These are phyloP conservation scores for Wallacemonas sp. DNA, from an alignment of 208 protist species.

Conservation along the genomic window DNA sequence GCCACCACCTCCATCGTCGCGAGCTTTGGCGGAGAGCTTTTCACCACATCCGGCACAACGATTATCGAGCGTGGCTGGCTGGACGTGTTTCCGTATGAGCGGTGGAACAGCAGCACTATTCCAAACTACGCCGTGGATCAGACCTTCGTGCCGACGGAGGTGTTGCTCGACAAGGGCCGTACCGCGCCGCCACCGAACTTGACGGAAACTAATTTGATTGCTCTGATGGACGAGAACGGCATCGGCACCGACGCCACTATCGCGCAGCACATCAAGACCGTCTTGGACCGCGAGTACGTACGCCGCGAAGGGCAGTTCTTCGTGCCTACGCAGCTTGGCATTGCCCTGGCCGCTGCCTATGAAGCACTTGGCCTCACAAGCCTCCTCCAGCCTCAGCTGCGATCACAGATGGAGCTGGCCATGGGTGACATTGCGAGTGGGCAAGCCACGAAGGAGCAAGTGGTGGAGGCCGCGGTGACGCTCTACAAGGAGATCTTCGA, in stretches of 20 bases:
- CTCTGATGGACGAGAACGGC: constrained; percentile 97
- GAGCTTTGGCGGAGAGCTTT: constrained; percentile 79
- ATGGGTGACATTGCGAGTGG: constrained; percentile 89
- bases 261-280: constrained; percentile 98
- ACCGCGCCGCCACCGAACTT: constrained; percentile 94
- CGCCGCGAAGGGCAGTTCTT: constrained; percentile 77
- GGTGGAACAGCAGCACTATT: constrained; percentile 87
- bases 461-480: constrained; percentile 72
- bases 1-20: constrained; percentile 86
- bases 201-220: constrained; percentile 97
- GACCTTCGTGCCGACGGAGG: constrained; percentile 78
- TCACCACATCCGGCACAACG: constrained; percentile 86
- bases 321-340: constrained; percentile 93
- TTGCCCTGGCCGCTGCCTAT: constrained; percentile 96
- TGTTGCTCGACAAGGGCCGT: constrained; percentile 76
- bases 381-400: constrained; percentile 90
- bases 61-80: constrained; percentile 94
- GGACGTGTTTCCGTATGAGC: constrained; percentile 91
- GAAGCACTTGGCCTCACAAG: constrained; percentile 92
- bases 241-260: constrained; percentile 99
- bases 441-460: constrained; percentile 67
- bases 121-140: constrained; percentile 93
- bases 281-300: constrained; percentile 93
- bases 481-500: constrained; percentile 84
- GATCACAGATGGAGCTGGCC: constrained; percentile 93